A percentile compares a stretch with the other conserved stretches of the same genome.
Evolutionary conservation across 306 rosid species (phyloP).

Genomic region (Spatholobus suberectus): DNA sequence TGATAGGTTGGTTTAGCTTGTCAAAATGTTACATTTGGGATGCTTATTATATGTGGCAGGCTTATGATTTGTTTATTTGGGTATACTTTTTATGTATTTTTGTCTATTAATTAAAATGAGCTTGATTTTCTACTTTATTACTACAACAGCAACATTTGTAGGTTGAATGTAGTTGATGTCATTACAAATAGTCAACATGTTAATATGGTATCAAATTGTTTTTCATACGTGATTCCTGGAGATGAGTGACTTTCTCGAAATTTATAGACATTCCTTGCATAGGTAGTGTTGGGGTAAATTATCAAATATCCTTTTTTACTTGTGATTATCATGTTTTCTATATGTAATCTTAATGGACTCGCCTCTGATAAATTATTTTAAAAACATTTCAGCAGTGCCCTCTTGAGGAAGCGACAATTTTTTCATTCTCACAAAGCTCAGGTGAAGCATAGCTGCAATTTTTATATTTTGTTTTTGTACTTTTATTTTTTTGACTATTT

Average conservation of each 20-base stretch:
- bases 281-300: neutral
- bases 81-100: neutral
- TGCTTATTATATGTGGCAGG: neutral
- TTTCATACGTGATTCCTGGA: neutral
- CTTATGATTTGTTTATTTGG: constrained; percentile 15
- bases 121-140: constrained; percentile 4
- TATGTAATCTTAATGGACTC: neutral
- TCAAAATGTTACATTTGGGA: constrained; percentile 22
- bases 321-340: neutral
- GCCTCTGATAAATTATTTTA: constrained; percentile 16
- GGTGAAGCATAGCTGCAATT: constrained; percentile 52
- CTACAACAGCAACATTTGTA: neutral
- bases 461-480: constrained; percentile 3
- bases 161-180: constrained; percentile 8
- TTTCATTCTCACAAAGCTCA: constrained; percentile 93
- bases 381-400: constrained; percentile 62
- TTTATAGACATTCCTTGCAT: constrained; percentile 9
- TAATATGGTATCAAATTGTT: neutral
- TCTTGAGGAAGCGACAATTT: constrained; percentile 80
- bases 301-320: neutral
- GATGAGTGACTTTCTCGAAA: neutral
- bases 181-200: neutral
- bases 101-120: neutral
- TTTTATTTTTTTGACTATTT: neutral
- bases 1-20: neutral